phyloP scores from a whole-genome alignment of 352 stramenopile species.

The Pythium aquatile region DNA sequence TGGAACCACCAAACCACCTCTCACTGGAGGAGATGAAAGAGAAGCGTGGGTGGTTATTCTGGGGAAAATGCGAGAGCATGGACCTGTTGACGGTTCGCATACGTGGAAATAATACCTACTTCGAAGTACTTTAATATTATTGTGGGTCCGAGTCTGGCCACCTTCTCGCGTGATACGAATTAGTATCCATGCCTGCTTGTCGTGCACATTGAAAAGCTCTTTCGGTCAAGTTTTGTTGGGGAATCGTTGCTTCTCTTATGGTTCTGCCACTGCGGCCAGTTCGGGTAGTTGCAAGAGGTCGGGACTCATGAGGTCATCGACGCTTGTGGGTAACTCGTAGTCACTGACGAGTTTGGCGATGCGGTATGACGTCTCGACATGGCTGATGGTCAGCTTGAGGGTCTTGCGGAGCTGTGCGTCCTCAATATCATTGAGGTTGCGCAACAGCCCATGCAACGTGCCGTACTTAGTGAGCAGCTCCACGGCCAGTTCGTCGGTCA shows the following conservation, averaged over 20 bases:
- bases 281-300: constrained; percentile 24
- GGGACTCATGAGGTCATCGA: constrained; percentile 46
- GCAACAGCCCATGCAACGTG: constrained; percentile 52
- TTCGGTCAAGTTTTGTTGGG: background rate
- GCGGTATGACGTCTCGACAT: constrained; percentile 75
- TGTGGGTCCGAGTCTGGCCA: no score
- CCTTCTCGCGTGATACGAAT: no score
- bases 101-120: no score
- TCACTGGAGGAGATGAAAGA: background rate
- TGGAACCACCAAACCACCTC: background rate
- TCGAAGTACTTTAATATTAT: no score
- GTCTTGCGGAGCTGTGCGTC: constrained; percentile 47
- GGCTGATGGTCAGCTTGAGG: constrained; percentile 72
- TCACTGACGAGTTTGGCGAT: constrained; percentile 64
- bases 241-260: background rate
- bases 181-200: no score
- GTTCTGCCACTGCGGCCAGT: background rate
- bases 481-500: constrained; percentile 58
- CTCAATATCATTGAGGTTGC: constrained; percentile 61
- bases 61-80: no score
- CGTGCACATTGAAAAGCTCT: background rate
- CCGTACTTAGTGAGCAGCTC: constrained; percentile 64
- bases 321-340: constrained; percentile 47
- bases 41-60: background rate
- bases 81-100: no score